A percentile compares a stretch with the other conserved stretches of the same genome.
These are phyloP conservation scores for Phanerochaete carnosa DNA, from an alignment of 768 basidiomycete genomes.

Conservation along the genomic window DNA sequence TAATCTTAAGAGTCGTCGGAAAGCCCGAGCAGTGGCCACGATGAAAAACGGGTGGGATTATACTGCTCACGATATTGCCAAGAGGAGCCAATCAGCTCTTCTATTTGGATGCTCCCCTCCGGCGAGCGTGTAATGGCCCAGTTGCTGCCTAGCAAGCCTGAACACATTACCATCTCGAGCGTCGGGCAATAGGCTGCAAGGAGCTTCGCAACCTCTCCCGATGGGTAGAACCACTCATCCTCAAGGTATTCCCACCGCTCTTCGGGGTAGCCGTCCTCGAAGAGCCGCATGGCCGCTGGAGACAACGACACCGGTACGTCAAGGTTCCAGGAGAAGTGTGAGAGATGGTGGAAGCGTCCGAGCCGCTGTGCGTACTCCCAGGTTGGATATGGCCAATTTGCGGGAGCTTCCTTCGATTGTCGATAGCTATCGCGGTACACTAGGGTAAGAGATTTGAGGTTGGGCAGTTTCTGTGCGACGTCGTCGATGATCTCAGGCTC, in stretches of 20 bases:
- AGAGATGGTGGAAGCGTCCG: background rate
- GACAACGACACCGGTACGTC: background rate
- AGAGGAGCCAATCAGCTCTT: background rate
- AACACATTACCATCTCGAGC: background rate
- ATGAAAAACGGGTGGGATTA: no score
- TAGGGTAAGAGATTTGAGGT: background rate
- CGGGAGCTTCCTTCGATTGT: background rate
- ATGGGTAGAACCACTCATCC: background rate
- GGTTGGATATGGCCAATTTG: background rate
- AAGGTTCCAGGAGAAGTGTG: slow-evolving; percentile 7
- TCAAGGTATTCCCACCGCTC: background rate
- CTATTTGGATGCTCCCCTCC: background rate
- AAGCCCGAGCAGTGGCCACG: no score
- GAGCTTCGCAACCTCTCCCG: background rate
- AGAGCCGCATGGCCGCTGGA: background rate
- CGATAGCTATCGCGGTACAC: background rate
- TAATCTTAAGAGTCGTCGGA: no score
- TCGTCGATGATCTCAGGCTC: background rate
- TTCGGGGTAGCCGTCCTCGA: background rate
- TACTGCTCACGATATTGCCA: no score
- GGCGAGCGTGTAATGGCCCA: background rate
- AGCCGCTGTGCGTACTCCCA: slow-evolving; percentile 7
- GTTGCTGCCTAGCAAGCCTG: background rate
- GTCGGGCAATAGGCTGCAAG: background rate
- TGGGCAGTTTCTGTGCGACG: background rate